Conservation (phyloP, 2,329 filamentous ascomycete species). For the Cordyceps cicadae region DNA sequence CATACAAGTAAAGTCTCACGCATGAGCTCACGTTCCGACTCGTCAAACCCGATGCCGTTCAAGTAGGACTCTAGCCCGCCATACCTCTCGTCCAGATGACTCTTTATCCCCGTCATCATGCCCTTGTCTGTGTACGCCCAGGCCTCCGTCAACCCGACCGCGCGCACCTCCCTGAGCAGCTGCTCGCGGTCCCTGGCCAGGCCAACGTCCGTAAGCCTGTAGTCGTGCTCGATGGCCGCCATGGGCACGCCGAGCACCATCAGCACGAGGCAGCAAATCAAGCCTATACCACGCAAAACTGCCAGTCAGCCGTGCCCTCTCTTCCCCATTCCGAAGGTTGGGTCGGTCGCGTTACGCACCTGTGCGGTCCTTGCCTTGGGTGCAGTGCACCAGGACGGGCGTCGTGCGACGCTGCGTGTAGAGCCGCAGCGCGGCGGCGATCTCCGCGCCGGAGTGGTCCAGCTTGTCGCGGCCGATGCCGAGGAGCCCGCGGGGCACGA, state of each 20-base stretch:
- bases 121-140: conserved; percentile 60
- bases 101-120: conserved; percentile 52
- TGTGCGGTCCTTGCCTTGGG: conserved; percentile 75
- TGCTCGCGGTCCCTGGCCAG: conserved; percentile 53
- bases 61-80: conserved; percentile 62
- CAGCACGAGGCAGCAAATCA: conserved; percentile 60
- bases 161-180: conserved; percentile 58
- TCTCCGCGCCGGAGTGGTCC: conserved; percentile 55
- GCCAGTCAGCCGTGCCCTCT: background rate
- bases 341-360: conserved; percentile 15
- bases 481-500: conserved; percentile 62
- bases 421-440: conserved; percentile 33
- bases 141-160: conserved; percentile 63
- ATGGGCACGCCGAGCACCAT: conserved; percentile 52
- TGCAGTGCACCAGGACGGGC: conserved; percentile 72
- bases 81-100: conserved; percentile 52
- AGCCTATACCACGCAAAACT: conserved; percentile 36
- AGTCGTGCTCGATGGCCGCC: conserved; percentile 61
- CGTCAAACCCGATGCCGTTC: conserved; percentile 49
- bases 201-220: conserved; percentile 53
- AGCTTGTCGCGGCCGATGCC: conserved; percentile 64
- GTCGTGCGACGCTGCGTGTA: conserved; percentile 33
- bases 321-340: too few relatives aligned
- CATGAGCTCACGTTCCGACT: conserved; percentile 32
- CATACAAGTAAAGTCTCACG: conserved; percentile 35